A percentile compares a stretch with the other conserved stretches of the same genome.
Evolutionary conservation across 2,329 filamentous ascomycete genomes (phyloP).

Genomic region (Teratosphaeria zuluensis): DNA sequence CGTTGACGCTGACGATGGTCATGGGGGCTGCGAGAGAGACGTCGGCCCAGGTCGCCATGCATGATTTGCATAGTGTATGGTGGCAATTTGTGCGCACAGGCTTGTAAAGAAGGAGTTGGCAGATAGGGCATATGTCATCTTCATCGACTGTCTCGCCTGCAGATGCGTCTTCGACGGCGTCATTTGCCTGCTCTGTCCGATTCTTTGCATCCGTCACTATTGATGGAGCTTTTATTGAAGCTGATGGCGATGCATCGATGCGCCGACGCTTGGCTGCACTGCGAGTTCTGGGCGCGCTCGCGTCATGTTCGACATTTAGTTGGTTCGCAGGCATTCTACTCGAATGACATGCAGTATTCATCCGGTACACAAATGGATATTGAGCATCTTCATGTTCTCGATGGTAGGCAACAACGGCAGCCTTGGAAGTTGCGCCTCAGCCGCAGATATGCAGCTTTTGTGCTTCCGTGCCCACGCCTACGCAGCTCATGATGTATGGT

Average conservation of each 20-base stretch:
- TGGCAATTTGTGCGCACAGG: slow-evolving; percentile 35
- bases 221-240: background rate
- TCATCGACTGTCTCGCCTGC: slow-evolving; percentile 21
- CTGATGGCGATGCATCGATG: background rate
- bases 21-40: slow-evolving; percentile 28
- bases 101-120: slow-evolving; percentile 33
- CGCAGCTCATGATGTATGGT: background rate
- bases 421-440: background rate
- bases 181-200: background rate
- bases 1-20: slow-evolving; percentile 30
- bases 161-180: background rate
- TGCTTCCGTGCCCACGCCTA: background rate
- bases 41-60: slow-evolving; percentile 39
- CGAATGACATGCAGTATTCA: background rate
- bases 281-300: background rate
- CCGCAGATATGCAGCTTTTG: background rate
- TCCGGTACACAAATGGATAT: background rate
- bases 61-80: slow-evolving; percentile 36
- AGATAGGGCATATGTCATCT: slow-evolving; percentile 38
- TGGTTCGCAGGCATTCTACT: background rate
- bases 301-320: background rate
- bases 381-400: background rate
- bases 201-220: background rate
- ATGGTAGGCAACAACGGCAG: background rate
- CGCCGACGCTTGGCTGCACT: background rate